Evolutionary conservation across 192 early-diverging fungal genomes (phyloP), one percentile per base, ranked within the genome.

Genomic region (Lobosporangium transversale): DNA sequence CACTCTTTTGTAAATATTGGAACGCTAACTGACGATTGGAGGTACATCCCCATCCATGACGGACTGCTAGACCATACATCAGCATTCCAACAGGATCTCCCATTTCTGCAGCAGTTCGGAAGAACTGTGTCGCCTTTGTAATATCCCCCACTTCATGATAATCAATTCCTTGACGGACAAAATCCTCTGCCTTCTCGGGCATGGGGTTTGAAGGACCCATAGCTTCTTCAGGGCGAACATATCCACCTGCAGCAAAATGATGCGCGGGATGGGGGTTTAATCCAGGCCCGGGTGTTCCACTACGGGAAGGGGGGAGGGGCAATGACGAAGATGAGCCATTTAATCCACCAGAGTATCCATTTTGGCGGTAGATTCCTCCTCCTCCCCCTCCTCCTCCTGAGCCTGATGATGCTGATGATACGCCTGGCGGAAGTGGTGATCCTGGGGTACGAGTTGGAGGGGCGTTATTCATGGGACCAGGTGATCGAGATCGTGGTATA

Each of bases 61-160:
- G 87, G 12, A 91, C 80, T 42, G 87, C 86, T 48, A 93, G 70
- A 5, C 92, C 92, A 62, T 89, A 91, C 65, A 93, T 86, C 53
- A 91, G 80, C 80, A 91, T 85, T 12, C 90, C 90, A 0, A 91
- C 79, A n/a, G 90, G 88, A 59, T 84, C 86, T 23, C 85, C 81
- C 48, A 70, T 62, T 45, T 91, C 85, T 17, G 92, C 90, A 3
- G 90, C 90, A 14, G 87, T 85, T 33, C 88, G 80, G 70, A 90
- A 90, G 57, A 89, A 91, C 12, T 83, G 80, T 4, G 91, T 90
- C 8, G 91, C 90, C 57, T 90, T 90, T 52, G 82, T 86, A 14
- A 91, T 80, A 53, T 93, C 85, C 27, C 89, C 87, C 30, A 79
- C 58, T 53, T 93, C 91, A 64, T 93, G 91, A 53, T 74, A 91